Base-by-base conservation (phyloP, 192 early-diverging fungal species). In the Coemansia sp. region DNA sequence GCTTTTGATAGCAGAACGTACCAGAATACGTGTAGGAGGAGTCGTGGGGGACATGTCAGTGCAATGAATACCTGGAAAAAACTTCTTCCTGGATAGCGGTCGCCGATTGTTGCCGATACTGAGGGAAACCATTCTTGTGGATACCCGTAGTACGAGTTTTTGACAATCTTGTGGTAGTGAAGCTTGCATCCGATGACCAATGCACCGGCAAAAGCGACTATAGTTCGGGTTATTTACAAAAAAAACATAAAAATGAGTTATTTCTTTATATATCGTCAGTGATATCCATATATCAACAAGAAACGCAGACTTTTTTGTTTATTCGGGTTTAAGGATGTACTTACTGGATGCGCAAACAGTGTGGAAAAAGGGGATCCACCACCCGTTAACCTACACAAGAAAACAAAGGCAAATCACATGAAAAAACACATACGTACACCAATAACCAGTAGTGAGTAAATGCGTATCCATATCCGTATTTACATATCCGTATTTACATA, bases 91-190 rank as follows among this genome's bases (percentile, higher is more conserved):
- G 90, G 92, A 71, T 91, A 94, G 66, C 91, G 73, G 71, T 94
- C 92, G 71, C 92, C 92, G 52, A 91, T 94, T 1, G 90, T 88
- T 0, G 91, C 92, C 53, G 89, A 91, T 1, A 94, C 91, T 63
- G 90, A 92, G 36, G 92, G 92, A 51, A 94, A 91, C 92, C 90
- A 90, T 61, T 86, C 83, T 61, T 92, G 85, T 0, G 92, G 92
- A 58, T 92, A 94, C 8, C 92, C 92, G 58, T 83, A 90, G 76
- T 89, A 78, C 71, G 89, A 87, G 61, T 92, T 94, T 68, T 87
- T 83, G 61, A 94, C 92, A 66, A 94, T 92, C 78, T 92, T 91
- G 75, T 88, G 78, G 74, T 94, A 94, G 69, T 94, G 90, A 6
- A 87, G 90, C 61, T 89, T 88, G 73, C 90, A 92, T 17, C 86